Base-by-base conservation (phyloP, 345 rosid genomes). In the Streptanthus diversifolius region DNA sequence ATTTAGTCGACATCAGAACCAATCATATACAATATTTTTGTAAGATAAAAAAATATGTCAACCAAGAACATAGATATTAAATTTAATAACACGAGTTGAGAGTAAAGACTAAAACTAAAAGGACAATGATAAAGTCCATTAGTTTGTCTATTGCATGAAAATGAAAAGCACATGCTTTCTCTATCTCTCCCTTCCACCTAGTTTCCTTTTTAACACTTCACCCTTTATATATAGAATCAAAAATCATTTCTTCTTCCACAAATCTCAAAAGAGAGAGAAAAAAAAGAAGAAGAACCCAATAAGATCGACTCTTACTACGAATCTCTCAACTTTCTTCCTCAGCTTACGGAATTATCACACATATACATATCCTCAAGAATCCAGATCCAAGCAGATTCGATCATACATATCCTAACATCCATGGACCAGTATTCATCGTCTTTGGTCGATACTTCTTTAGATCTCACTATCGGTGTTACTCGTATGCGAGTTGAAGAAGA, bases 371-470 rank as follows among this genome's bases (percentile, higher is more conserved):
- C 57, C 51, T 29, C 60, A 44, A 76, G 70, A 53, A 51, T 29
- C 68, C 14, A 60, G 49, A 60, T 68, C 45, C 33, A 52, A 52
- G 11, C 44, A 60, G 73, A 49, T 22, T 67, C 68, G n/a, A 12
- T 51, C 75, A 21, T 41, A 54, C 21, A n/a, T 30, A 25, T 15
- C 12, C 11, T 35, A 35, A 69, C 55, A 88, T 52, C 18, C 18
- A 52, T 88, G 95, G 88, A 80, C 66, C 74, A 63, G 15, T 78
- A 67, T 29, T 75, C 87, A 63, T 75, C 88, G 1, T 73, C 79
- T 68, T 80, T 72, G 69, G 73, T 81, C 7, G 80, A 84, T 56
- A 85, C 91, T 70, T 84, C 88, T 1, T 53, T 89, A 68, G 86
- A 87, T 83, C 95, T 89, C 51, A 80, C 80, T 17, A 74, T 77